Percentiles rank a stretch among this genome's conserved stretches.
These are phyloP conservation scores for Agrocybe chaxingu DNA, from an alignment of 768 basidiomycete species.

Conservation along the genomic window DNA sequence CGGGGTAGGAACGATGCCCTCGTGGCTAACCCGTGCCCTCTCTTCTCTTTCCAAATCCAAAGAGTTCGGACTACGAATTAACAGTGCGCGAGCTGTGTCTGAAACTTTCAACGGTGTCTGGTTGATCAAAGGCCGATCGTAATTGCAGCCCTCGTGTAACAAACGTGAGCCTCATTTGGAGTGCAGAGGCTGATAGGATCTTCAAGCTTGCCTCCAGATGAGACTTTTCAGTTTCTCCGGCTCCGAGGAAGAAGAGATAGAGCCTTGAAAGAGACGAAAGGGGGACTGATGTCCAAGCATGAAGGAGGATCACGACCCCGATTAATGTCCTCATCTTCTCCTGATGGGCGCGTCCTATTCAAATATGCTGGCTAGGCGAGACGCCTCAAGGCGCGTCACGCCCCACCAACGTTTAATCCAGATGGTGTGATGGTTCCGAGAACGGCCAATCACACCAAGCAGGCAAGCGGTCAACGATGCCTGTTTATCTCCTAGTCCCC, in stretches of 20 bases:
- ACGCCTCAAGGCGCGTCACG: conserved; percentile 16
- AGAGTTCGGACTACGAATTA: background rate
- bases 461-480: conserved; percentile 6
- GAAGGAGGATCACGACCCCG: background rate
- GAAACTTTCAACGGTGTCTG: too few relatives aligned
- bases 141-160: too few relatives aligned
- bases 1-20: too few relatives aligned
- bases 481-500: conserved; percentile 1
- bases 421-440: conserved; percentile 15
- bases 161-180: too few relatives aligned
- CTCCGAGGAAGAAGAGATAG: too few relatives aligned
- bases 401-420: conserved; percentile 2
- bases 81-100: too few relatives aligned
- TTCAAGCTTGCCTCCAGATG: too few relatives aligned
- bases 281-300: background rate
- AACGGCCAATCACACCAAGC: conserved; percentile 1
- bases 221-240: too few relatives aligned
- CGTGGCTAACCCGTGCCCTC: too few relatives aligned
- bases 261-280: background rate
- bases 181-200: too few relatives aligned
- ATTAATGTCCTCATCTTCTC: background rate
- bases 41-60: background rate
- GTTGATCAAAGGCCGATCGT: too few relatives aligned
- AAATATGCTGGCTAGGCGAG: background rate
- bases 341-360: conserved; percentile 4